Evolutionary conservation across 2,329 filamentous ascomycete species (phyloP).

Genomic region (Coniochaeta ligniaria): DNA sequence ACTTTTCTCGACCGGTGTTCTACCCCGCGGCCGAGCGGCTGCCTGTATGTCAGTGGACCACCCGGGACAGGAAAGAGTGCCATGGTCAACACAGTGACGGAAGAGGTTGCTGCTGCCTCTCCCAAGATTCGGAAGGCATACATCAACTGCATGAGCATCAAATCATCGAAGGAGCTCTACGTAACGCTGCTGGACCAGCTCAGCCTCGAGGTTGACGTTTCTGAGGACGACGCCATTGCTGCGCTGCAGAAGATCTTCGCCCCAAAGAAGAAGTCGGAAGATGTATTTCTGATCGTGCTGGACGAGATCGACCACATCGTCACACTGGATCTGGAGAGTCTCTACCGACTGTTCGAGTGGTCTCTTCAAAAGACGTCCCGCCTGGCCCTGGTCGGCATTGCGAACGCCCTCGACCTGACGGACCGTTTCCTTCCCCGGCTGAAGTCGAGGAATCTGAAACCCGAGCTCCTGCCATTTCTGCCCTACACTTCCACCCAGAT

Average conservation of each 20-base stretch:
- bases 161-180: slow-evolving; percentile 80
- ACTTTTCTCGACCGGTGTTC: slow-evolving; percentile 62
- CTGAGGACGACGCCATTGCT: slow-evolving; percentile 60
- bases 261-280: slow-evolving; percentile 45
- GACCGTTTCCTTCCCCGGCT: slow-evolving; percentile 90
- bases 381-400: slow-evolving; percentile 83
- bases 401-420: slow-evolving; percentile 91
- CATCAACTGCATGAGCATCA: slow-evolving; percentile 97
- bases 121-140: slow-evolving; percentile 60
- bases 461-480: slow-evolving; percentile 81
- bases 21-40: slow-evolving; percentile 59
- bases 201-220: slow-evolving; percentile 43
- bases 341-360: slow-evolving; percentile 97
- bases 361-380: slow-evolving; percentile 74
- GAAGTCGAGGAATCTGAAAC: slow-evolving; percentile 87
- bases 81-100: slow-evolving; percentile 74
- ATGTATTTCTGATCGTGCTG: slow-evolving; percentile 74
- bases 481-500: slow-evolving; percentile 88
- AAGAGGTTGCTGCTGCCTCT: slow-evolving; percentile 42
- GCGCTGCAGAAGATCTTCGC: slow-evolving; percentile 66
- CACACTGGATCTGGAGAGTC: slow-evolving; percentile 76
- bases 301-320: slow-evolving; percentile 96
- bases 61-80: slow-evolving; percentile 97
- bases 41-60: slow-evolving; percentile 90
- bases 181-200: slow-evolving; percentile 67